phyloP scores from a whole-genome alignment of 108 stramenopile species.

The Cyclotella kingstonii region DNA sequence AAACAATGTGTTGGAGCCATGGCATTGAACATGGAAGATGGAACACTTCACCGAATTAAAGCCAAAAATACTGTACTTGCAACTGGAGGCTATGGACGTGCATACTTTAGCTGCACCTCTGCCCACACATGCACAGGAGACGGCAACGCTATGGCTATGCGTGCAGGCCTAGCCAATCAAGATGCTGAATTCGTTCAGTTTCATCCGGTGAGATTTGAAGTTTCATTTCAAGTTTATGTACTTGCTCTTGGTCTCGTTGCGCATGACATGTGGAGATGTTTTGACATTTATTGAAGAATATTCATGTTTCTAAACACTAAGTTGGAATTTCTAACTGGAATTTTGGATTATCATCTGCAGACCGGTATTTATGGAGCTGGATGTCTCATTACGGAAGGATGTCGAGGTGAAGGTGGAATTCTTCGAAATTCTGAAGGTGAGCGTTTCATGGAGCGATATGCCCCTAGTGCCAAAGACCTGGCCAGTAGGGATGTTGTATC shows the following conservation, averaged over 20 bases:
- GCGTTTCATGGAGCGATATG: constrained; percentile 99
- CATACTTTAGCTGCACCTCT: constrained; percentile 97
- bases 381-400: constrained; percentile 99
- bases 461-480: constrained; percentile 98
- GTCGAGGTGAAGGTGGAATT: constrained; percentile 99
- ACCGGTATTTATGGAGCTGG: constrained; percentile 99
- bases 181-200: constrained; percentile 99
- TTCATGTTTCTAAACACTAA: too few species aligned
- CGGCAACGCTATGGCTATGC: constrained; percentile 97
- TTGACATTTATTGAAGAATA: too few species aligned
- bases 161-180: constrained; percentile 85
- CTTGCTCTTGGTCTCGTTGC: too few species aligned
- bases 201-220: too few species aligned
- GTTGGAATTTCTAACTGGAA: too few species aligned
- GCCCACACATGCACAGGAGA: constrained; percentile 99
- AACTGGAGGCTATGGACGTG: constrained; percentile 97
- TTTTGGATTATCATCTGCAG: too few species aligned
- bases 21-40: constrained; percentile 99
- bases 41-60: constrained; percentile 93
- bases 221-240: too few species aligned
- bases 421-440: constrained; percentile 96
- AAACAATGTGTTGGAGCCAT: constrained; percentile 89
- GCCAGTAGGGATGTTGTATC: constrained; percentile 97
- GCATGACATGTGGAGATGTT: too few species aligned
- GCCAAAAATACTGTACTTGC: constrained; percentile 98